Conservation (phyloP, 2,329 filamentous ascomycete genomes). For the Macrophomina phaseolina region DNA sequence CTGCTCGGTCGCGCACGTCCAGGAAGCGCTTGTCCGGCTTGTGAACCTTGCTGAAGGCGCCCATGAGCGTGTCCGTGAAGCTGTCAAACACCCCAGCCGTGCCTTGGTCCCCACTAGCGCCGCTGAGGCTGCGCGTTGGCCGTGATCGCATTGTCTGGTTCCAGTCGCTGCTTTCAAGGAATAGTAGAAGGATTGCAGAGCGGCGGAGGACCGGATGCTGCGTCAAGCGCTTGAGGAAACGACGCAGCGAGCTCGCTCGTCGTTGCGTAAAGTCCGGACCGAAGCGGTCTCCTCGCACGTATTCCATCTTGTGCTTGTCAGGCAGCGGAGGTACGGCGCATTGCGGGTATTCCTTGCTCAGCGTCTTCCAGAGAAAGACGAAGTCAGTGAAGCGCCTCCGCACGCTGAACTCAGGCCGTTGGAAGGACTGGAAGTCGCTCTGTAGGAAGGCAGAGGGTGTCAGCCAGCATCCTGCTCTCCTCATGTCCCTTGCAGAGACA, state of each 20-base stretch:
- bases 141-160: conserved; percentile 91
- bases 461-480: conserved; percentile 1
- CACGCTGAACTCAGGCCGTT: conserved; percentile 77
- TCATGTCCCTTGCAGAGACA: too few relatives aligned
- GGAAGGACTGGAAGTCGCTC: conserved; percentile 95
- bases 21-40: conserved; percentile 94
- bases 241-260: conserved; percentile 86
- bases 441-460: conserved; percentile 44
- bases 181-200: conserved; percentile 80
- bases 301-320: conserved; percentile 99
- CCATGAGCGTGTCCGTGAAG: conserved; percentile 94
- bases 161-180: conserved; percentile 94
- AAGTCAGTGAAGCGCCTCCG: conserved; percentile 97
- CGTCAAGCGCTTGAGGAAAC: conserved; percentile 85
- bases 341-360: conserved; percentile 85
- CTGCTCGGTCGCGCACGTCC: conserved; percentile 88
- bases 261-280: conserved; percentile 89
- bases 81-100: conserved; percentile 85
- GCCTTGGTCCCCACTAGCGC: conserved; percentile 40
- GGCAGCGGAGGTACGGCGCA: conserved; percentile 92
- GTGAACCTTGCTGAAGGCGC: conserved; percentile 95
- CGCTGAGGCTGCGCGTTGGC: conserved; percentile 65
- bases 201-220: conserved; percentile 88
- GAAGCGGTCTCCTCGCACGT: conserved; percentile 95
- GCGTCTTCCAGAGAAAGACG: conserved; percentile 90